Base-by-base conservation (phyloP, 495 filamentous ascomycete species). In the Tuber aestivum region DNA sequence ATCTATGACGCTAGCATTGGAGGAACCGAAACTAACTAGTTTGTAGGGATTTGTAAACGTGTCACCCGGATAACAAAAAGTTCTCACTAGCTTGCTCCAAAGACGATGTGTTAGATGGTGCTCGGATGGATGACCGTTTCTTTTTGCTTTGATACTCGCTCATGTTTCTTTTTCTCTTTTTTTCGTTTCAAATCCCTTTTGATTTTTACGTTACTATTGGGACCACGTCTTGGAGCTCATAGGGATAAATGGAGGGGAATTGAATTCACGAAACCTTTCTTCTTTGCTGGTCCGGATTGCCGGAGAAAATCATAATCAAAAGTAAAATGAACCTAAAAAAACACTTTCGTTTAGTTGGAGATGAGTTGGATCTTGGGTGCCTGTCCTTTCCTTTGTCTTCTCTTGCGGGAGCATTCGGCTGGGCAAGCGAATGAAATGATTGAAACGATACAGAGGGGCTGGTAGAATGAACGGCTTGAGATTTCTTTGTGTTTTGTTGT, bases 31-130 rank as follows among this genome's bases (percentile, higher is more conserved):
- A 12, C 76, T 82, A 73, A 82, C 56, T 40, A 27, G 48, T 41
- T 56, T 71, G 42, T 69, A 82, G 80, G 37, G 80, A 82, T 75
- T 79, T 82, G 80, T 82, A 78, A 82, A 82, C 74, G 79, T 42
- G 27, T 32, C 56, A 35, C 27, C 56, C 27, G 3, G 56, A 65
- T 35, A 35, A 65, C 76, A 40, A 75, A 65, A 75, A 20, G 8
- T 70, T 76, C 71, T 41, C 70, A 78, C 70, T 44, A 78, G 72
- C 41, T 65, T 65, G 35, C 27, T 65, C 41, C 41, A 32, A 75
- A 78, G 70, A 70, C 44, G 69, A 78, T 72, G 27, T 65, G 56
- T 65, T 65, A 65, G 56, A 65, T 65, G 56, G 56, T 65, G 70
- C 72, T 79, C 73, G 72, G 72, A 75, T 75, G 56, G 56, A 35